Evolutionary conservation across 2,329 filamentous ascomycete genomes (phyloP), one percentile per base, ranked within the genome.

Genomic region (Paramyrothecium roridum): DNA sequence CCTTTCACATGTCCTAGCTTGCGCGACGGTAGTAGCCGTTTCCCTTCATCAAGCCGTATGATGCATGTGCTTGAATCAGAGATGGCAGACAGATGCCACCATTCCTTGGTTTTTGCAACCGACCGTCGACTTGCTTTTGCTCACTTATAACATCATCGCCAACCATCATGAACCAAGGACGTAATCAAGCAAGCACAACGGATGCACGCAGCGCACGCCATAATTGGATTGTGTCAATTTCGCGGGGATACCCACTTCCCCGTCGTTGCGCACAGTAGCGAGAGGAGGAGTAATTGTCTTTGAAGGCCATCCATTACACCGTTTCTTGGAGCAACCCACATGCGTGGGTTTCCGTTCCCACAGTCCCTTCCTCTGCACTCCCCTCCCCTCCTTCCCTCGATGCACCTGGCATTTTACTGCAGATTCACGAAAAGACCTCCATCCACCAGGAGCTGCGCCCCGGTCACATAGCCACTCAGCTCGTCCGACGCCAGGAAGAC

Each of bases 371-470:
- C 46, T 23, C n/a, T 30, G 6, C 43, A 19, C 30, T 11, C 19
- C 30, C 26, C 17, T 34, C 17, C 26, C 17, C 22, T 19, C 6
- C 26, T 30, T 17, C 10, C 33, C 8, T 52, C 30, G 13, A 4
- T 13, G 30, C n/a, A n/a, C 10, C 34, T 55, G 55, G 59, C 50
- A 30, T 4, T 30, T 69, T 73, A 93, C 72, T 95, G 91, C 63
- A 96, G 76, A 72, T 96, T 96, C 17, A 96, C 92, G 78, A 95
- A 96, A 58, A 93, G 70, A 0, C 93, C 92, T 12, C 92, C 93
- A 72, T 96, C 92, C 16, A 96, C 92, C 59, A 96, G 71, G 62
- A 96, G 67, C 72, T 95, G 90, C 17, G 91, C 87, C 0, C 91
- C 91, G 56, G 86, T 93, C 56, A 95, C 88, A 73, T 93, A 95